A percentile compares a stretch with the other conserved stretches of the same genome.
phyloP scores from a whole-genome alignment of 2,329 filamentous ascomycete genomes.

The Teratosphaeriaceae sp. region DNA sequence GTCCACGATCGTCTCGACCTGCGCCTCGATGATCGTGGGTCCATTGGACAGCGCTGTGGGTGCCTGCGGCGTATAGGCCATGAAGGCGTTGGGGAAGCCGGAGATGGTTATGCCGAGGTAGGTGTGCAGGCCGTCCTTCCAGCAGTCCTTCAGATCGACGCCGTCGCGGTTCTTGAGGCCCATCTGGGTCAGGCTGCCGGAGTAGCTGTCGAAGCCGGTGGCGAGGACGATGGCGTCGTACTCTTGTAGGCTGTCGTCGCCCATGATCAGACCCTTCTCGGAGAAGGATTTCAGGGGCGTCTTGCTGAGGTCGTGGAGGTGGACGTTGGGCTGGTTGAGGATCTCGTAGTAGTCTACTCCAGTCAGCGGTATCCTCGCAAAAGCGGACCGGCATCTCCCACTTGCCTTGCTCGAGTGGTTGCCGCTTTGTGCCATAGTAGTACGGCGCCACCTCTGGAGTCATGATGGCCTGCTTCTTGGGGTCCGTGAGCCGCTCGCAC shows the following conservation, averaged over 20 bases:
- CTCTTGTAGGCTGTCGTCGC: conserved; percentile 32
- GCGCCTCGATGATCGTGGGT: conserved; percentile 35
- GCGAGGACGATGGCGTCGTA: conserved; percentile 41
- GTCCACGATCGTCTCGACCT: conserved; percentile 38
- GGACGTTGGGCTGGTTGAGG: conserved; percentile 36
- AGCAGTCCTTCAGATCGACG: conserved; percentile 28
- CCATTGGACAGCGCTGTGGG: conserved; percentile 41
- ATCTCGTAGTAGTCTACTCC: conserved; percentile 41
- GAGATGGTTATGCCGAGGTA: conserved; percentile 32
- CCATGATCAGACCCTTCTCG: conserved; percentile 37
- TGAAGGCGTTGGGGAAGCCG: conserved; percentile 34
- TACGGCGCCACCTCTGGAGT: conserved; percentile 36
- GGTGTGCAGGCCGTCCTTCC: conserved; percentile 34
- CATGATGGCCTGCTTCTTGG: conserved; percentile 37
- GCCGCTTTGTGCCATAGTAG: conserved; percentile 38
- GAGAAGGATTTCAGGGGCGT: conserved; percentile 36
- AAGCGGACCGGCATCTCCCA: conserved; percentile 40
- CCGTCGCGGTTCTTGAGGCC: conserved; percentile 26
- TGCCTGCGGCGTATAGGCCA: conserved; percentile 40
- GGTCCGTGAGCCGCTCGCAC: conserved; percentile 35
- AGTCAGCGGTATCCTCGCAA: conserved; percentile 39
- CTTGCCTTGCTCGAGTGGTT: conserved; percentile 45
- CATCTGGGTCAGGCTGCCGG: conserved; percentile 30
- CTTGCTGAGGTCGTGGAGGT: conserved; percentile 35
- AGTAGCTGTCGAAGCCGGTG: conserved; percentile 39